Conservation (phyloP, 2,329 filamentous ascomycete species). For the Colletotrichum sp. region DNA sequence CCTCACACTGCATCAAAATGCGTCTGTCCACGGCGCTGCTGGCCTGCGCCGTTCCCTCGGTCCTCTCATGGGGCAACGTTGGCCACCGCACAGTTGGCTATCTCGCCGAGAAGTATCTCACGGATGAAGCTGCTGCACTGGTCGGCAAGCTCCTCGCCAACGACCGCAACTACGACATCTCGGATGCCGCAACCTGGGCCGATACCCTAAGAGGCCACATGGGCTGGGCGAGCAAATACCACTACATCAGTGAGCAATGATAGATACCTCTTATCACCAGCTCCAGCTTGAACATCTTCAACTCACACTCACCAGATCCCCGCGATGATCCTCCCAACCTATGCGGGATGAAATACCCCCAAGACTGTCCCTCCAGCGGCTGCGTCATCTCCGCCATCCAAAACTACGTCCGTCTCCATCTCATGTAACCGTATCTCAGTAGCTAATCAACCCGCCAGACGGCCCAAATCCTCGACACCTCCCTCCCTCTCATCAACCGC, state of each 20-base stretch:
- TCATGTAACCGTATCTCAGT: no score
- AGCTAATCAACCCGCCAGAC: background rate
- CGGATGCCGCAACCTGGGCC: conserved; percentile 20
- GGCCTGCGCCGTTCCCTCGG: background rate
- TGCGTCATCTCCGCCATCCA: conserved; percentile 21
- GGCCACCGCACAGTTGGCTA: conserved; percentile 22
- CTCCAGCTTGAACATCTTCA: background rate
- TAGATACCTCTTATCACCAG: background rate
- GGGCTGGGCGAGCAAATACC: conserved; percentile 22
- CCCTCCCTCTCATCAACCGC: conserved; percentile 30
- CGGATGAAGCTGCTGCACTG: conserved; percentile 9
- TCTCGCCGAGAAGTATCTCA: conserved; percentile 20
- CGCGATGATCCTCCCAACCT: conserved; percentile 18
- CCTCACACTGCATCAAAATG: background rate
- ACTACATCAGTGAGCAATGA: conserved; percentile 18
- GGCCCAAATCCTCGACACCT: conserved; percentile 16
- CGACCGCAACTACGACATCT: conserved; percentile 21
- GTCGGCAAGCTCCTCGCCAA: conserved; percentile 20
- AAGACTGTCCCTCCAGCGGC: conserved; percentile 20
- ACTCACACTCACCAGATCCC: background rate
- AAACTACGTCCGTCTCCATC: conserved; percentile 7
- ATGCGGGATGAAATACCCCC: conserved; percentile 20
- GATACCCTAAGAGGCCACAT: conserved; percentile 20
- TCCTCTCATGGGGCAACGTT: conserved; percentile 15
- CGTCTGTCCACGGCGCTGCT: background rate